A percentile compares a stretch with the other conserved stretches of the same genome.
Evolutionary conservation across 2,329 filamentous ascomycete species (phyloP).

Genomic region (Fusarium sublunatum): DNA sequence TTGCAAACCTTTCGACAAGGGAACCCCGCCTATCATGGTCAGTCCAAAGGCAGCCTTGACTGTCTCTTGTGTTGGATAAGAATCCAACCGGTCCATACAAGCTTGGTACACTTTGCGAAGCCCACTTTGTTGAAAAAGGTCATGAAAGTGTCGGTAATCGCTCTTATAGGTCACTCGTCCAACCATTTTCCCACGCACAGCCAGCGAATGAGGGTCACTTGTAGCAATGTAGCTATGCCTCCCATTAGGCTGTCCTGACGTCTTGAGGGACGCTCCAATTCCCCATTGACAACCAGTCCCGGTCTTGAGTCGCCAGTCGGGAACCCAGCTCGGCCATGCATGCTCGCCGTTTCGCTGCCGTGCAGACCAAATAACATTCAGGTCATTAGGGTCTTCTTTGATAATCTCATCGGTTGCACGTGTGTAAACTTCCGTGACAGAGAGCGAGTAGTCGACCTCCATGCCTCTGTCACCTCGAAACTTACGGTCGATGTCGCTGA

Average conservation of each 20-base stretch:
- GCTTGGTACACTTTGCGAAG: constrained; percentile 14
- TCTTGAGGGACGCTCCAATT: constrained; percentile 16
- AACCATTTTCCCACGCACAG: constrained; percentile 13
- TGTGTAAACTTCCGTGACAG: constrained; percentile 21
- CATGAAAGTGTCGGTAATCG: constrained; percentile 21
- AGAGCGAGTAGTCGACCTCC: constrained; percentile 26
- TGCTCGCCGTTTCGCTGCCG: constrained; percentile 18
- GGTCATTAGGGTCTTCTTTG: constrained; percentile 5
- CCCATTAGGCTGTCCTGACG: constrained; percentile 1
- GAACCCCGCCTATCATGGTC: constrained; percentile 20
- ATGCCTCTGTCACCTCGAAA: constrained; percentile 3
- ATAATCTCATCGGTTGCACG: constrained; percentile 31
- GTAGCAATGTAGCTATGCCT: constrained; percentile 13
- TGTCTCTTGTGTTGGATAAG: constrained; percentile 30
- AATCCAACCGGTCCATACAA: constrained; percentile 10
- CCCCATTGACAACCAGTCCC: constrained; percentile 35
- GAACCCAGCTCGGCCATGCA: constrained; percentile 38
- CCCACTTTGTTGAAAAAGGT: constrained; percentile 4
- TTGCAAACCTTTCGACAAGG: background rate
- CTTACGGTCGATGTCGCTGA: constrained; percentile 22
- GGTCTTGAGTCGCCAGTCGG: constrained; percentile 32
- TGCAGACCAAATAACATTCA: constrained; percentile 30
- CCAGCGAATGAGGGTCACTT: background rate
- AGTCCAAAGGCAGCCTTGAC: constrained; percentile 28
- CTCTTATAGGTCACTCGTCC: constrained; percentile 22